These are phyloP conservation scores for Candida wancherniae DNA, from an alignment of 805 yeast genomes.

Conservation along the genomic window DNA sequence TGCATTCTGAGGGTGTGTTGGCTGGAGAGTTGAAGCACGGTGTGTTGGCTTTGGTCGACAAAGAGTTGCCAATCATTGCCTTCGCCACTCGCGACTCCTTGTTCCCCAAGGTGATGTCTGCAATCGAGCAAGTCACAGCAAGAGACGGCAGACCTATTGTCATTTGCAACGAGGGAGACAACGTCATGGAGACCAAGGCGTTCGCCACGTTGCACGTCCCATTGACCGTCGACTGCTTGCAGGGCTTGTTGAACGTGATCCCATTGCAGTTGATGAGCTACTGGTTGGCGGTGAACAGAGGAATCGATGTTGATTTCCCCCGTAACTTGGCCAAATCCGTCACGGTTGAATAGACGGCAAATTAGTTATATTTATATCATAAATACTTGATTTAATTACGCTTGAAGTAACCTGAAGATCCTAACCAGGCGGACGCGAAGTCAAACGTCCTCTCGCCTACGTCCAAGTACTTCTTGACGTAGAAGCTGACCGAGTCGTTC, in stretches of 20 bases:
- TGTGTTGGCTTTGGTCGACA: conserved; percentile 94
- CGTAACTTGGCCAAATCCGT: conserved; percentile 97
- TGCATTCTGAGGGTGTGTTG: conserved; percentile 98
- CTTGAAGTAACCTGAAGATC: conserved; percentile 68
- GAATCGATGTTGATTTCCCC: conserved; percentile 97
- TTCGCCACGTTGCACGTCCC: conserved; percentile 85
- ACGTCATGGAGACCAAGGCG: conserved; percentile 52
- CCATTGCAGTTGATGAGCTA: conserved; percentile 95
- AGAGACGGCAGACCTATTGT: conserved; percentile 96
- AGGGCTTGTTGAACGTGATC: conserved; percentile 89
- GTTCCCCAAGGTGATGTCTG: conserved; percentile 92
- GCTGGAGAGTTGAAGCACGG: conserved; percentile 99
- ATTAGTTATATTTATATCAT: conserved; percentile 4
- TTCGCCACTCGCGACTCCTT: conserved; percentile 95
- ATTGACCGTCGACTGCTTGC: conserved; percentile 92
- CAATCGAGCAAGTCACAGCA: conserved; percentile 94
- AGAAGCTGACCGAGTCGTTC: conserved; percentile 43
- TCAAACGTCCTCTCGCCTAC: conserved; percentile 85
- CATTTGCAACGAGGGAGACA: conserved; percentile 80
- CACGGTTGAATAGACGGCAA: conserved; percentile 69
- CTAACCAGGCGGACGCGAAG: conserved; percentile 61
- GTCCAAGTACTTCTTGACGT: conserved; percentile 63
- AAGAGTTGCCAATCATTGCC: conserved; percentile 87
- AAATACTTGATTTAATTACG: conserved; percentile 36
- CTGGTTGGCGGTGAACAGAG: conserved; percentile 93